A percentile compares a stretch with the other conserved stretches of the same genome.
phyloP scores from a whole-genome alignment of 1,284 basidiomycete genomes.

The Termitomyces sp. region DNA sequence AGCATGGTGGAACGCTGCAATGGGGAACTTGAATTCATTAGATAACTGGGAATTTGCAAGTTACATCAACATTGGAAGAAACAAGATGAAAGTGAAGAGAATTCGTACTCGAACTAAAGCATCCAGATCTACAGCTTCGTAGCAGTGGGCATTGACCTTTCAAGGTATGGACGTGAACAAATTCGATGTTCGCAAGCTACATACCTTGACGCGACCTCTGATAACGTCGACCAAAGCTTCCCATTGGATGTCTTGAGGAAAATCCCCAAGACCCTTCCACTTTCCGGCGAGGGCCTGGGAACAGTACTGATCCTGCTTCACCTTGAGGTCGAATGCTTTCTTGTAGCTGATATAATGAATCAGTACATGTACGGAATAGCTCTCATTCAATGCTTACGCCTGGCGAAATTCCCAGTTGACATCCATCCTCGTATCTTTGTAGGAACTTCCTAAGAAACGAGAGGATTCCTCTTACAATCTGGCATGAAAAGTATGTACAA shows the following conservation, averaged over 20 bases:
- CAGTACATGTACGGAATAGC: not conserved
- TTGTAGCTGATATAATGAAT: slow-evolving; percentile 43
- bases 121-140: slow-evolving; percentile 79
- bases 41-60: slow-evolving; percentile 40
- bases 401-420: slow-evolving; percentile 53
- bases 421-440: slow-evolving; percentile 50
- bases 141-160: slow-evolving; percentile 63
- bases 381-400: slow-evolving; percentile 28
- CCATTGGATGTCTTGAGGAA: slow-evolving; percentile 76
- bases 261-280: slow-evolving; percentile 56
- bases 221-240: slow-evolving; percentile 81
- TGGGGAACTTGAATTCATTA: slow-evolving; percentile 77
- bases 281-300: slow-evolving; percentile 43
- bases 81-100: not conserved
- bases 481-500: not conserved
- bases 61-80: not conserved
- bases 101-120: slow-evolving; percentile 54
- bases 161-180: not conserved
- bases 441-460: slow-evolving; percentile 31
- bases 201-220: slow-evolving; percentile 69
- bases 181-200: not conserved
- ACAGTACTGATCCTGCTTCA: slow-evolving; percentile 71
- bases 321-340: slow-evolving; percentile 64
- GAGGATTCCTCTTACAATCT: not conserved
- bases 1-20: slow-evolving; percentile 85